These are phyloP conservation scores for Luffa aegyptiaca DNA, from an alignment of 306 rosid genomes.

Conservation along the genomic window DNA sequence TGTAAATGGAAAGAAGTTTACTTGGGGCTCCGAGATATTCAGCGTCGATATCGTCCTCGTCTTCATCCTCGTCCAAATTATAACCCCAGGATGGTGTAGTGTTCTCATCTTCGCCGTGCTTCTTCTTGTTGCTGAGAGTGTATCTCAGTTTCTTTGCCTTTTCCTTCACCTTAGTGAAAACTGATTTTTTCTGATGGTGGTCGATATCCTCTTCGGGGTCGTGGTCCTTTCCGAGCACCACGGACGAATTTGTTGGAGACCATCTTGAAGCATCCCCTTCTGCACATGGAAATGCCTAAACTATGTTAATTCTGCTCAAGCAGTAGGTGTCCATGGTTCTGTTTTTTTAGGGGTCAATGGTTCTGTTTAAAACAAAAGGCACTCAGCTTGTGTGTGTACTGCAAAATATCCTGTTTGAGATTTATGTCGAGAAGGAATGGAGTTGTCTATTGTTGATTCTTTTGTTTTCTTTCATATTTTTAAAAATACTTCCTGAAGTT, in stretches of 20 bases:
- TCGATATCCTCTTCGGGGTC: slow-evolving; percentile 49
- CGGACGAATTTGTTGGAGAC: slow-evolving; percentile 23
- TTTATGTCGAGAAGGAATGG: background rate
- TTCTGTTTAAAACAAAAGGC: background rate
- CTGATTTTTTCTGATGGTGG: slow-evolving; percentile 77
- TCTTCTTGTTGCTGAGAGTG: slow-evolving; percentile 66
- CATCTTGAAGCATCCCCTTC: slow-evolving; percentile 33
- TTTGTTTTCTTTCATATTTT: background rate
- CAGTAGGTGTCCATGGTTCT: background rate
- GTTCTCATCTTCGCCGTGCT: slow-evolving; percentile 35
- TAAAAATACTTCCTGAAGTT: background rate
- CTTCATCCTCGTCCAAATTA: slow-evolving; percentile 25
- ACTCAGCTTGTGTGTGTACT: background rate
- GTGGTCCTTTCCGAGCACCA: slow-evolving; percentile 24
- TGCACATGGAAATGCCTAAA: slow-evolving; percentile 4
- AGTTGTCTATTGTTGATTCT: background rate
- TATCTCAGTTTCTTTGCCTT: slow-evolving; percentile 70
- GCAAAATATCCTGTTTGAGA: background rate
- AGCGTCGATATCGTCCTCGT: slow-evolving; percentile 32
- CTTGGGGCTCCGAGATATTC: slow-evolving; percentile 78
- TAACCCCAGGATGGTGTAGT: slow-evolving; percentile 27
- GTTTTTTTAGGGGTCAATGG: background rate
- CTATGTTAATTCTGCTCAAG: background rate
- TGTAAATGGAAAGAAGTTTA: slow-evolving; percentile 14
- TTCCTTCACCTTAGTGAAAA: slow-evolving; percentile 77